Percentiles rank a stretch among this genome's conserved stretches.
Conservation (phyloP, 139 green algal species). For the Marvania coccoides region DNA sequence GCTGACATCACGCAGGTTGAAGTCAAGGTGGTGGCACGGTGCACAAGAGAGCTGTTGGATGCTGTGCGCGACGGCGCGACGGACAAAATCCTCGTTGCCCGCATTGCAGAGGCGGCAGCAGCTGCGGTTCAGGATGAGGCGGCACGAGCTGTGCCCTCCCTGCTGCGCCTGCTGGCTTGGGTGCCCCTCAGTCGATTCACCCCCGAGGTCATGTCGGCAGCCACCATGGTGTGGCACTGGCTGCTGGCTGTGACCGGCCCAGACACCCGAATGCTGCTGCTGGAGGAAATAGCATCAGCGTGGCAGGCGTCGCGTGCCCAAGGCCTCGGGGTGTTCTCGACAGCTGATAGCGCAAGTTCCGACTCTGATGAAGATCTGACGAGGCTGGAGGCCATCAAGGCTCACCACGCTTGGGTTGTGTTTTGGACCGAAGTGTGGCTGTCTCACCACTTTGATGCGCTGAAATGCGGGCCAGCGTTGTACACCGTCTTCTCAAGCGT, state of each 20-base stretch:
- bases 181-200: constrained; percentile 28
- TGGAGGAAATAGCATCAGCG: constrained; percentile 35
- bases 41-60: background rate
- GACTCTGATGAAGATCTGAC: background rate
- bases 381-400: constrained; percentile 7
- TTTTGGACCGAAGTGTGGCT: constrained; percentile 26
- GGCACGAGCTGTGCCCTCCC: background rate
- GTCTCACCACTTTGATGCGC: background rate
- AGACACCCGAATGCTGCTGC: constrained; percentile 38
- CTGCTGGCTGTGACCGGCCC: constrained; percentile 30
- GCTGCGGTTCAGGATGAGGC: constrained; percentile 16
- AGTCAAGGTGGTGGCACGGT: constrained; percentile 3
- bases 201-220: constrained; percentile 31
- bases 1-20: background rate
- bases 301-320: background rate
- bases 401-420: constrained; percentile 35
- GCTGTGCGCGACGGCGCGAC: background rate
- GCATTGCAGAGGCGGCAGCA: constrained; percentile 13
- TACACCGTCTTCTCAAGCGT: background rate
- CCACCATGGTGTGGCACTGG: constrained; percentile 51
- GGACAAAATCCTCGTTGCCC: background rate
- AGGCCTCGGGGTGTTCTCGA: background rate
- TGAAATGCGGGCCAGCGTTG: background rate
- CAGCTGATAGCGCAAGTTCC: background rate
- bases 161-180: constrained; percentile 36